These are phyloP conservation scores for Fennellomyces sp. DNA, from an alignment of 371 early-diverging fungal species.

Conservation along the genomic window DNA sequence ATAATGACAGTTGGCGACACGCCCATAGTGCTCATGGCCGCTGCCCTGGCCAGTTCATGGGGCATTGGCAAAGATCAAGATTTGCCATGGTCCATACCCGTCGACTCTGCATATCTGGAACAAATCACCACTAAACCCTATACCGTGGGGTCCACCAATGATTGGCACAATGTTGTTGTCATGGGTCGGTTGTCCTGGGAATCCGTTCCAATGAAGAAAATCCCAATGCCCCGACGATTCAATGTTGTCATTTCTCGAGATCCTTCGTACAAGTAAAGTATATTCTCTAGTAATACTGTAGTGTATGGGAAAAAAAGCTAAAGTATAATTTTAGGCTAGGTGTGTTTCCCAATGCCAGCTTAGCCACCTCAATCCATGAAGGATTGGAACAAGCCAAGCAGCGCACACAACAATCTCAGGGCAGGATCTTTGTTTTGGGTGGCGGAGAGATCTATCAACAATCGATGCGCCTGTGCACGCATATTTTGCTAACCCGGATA, in stretches of 20 bases:
- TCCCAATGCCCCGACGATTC: constrained; percentile 75
- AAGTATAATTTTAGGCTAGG: background rate
- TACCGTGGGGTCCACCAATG: background rate
- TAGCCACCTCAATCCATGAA: constrained; percentile 53
- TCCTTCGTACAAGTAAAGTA: constrained; percentile 35
- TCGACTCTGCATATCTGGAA: constrained; percentile 82
- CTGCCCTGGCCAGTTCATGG: constrained; percentile 49
- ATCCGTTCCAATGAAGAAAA: constrained; percentile 76
- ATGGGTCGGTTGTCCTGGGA: constrained; percentile 94
- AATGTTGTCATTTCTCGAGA: constrained; percentile 87
- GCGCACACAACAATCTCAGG: constrained; percentile 11
- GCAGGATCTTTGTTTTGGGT: constrained; percentile 64
- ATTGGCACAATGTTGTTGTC: constrained; percentile 74
- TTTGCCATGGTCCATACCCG: constrained; percentile 88
- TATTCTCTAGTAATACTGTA: too few relatives aligned
- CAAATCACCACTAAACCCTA: constrained; percentile 62
- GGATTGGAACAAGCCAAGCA: constrained; percentile 44
- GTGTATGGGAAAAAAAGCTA: too few relatives aligned
- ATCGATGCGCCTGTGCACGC: constrained; percentile 56
- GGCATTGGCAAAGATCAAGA: constrained; percentile 81
- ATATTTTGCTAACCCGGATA: constrained; percentile 68
- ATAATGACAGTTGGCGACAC: constrained; percentile 10
- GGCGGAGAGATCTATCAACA: constrained; percentile 66
- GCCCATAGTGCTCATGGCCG: constrained; percentile 71
- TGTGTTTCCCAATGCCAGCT: constrained; percentile 41